phyloP scores from a whole-genome alignment of 1,284 basidiomycete genomes.

The Pseudozyma pruni region DNA sequence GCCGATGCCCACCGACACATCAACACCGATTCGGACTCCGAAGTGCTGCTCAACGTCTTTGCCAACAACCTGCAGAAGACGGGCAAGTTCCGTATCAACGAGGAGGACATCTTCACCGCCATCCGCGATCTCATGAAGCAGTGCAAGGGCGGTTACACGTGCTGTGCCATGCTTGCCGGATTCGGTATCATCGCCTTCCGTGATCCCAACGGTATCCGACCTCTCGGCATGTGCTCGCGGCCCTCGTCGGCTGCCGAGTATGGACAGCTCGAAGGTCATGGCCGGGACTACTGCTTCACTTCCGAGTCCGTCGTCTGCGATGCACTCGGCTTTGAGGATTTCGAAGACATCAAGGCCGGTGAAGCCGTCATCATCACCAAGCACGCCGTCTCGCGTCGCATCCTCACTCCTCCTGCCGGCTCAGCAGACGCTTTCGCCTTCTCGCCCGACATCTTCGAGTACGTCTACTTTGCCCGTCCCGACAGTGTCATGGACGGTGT shows the following conservation, averaged over 20 bases:
- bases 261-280: constrained; percentile 42
- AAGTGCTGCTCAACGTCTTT: constrained; percentile 95
- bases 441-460: constrained; percentile 97
- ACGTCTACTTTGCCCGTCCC: constrained; percentile 97
- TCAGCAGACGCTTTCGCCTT: constrained; percentile 51
- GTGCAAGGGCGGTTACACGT: constrained; percentile 92
- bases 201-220: constrained; percentile 98
- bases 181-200: constrained; percentile 98
- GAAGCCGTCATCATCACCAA: constrained; percentile 91
- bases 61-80: constrained; percentile 98
- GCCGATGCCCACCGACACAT: constrained; percentile 97
- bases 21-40: constrained; percentile 98
- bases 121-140: constrained; percentile 88
- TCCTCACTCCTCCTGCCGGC: constrained; percentile 50
- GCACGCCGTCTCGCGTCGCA: constrained; percentile 58
- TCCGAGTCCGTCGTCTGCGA: constrained; percentile 97
- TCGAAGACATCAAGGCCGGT: constrained; percentile 94
- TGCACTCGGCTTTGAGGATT: constrained; percentile 87
- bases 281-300: constrained; percentile 85
- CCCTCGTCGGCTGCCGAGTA: constrained; percentile 25
- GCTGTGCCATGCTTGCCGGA: constrained; percentile 96
- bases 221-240: constrained; percentile 71
- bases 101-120: constrained; percentile 98
- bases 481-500: constrained; percentile 98
- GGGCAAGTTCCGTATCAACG: constrained; percentile 99